Evolutionary conservation across 1,284 basidiomycete genomes (phyloP).

Genomic region (Vanrija sp.): DNA sequence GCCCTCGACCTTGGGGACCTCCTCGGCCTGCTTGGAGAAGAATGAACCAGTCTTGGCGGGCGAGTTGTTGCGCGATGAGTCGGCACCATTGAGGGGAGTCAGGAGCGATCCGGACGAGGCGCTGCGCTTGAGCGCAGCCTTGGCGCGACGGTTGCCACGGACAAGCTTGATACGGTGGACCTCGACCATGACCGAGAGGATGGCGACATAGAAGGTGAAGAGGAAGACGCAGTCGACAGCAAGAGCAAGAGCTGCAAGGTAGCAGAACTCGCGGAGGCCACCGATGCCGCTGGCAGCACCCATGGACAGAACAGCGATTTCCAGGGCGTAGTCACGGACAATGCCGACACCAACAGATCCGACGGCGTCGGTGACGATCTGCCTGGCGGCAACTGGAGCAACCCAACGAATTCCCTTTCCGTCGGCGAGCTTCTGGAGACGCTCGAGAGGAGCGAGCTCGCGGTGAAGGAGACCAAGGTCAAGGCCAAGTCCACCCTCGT

Average conservation of each 20-base stretch:
- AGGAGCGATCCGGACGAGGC: constrained; percentile 13
- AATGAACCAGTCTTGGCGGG: constrained; percentile 7
- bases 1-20: constrained; percentile 8
- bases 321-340: constrained; percentile 86
- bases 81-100: not conserved
- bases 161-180: constrained; percentile 60
- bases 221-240: constrained; percentile 82
- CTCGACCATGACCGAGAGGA: constrained; percentile 92
- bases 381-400: constrained; percentile 63
- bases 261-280: constrained; percentile 91
- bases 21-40: constrained; percentile 9
- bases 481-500: constrained; percentile 27
- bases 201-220: constrained; percentile 83
- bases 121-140: constrained; percentile 19
- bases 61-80: constrained; percentile 8
- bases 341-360: constrained; percentile 74
- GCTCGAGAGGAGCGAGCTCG: constrained; percentile 46
- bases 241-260: constrained; percentile 74
- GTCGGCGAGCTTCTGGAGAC: constrained; percentile 46
- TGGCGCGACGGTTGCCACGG: constrained; percentile 45
- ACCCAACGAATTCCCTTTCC: constrained; percentile 52
- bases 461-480: constrained; percentile 46
- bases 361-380: constrained; percentile 80
- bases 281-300: constrained; percentile 85
- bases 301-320: constrained; percentile 81